These are phyloP conservation scores for Neurospora sp. DNA, from an alignment of 2,329 filamentous ascomycete species.

Conservation along the genomic window DNA sequence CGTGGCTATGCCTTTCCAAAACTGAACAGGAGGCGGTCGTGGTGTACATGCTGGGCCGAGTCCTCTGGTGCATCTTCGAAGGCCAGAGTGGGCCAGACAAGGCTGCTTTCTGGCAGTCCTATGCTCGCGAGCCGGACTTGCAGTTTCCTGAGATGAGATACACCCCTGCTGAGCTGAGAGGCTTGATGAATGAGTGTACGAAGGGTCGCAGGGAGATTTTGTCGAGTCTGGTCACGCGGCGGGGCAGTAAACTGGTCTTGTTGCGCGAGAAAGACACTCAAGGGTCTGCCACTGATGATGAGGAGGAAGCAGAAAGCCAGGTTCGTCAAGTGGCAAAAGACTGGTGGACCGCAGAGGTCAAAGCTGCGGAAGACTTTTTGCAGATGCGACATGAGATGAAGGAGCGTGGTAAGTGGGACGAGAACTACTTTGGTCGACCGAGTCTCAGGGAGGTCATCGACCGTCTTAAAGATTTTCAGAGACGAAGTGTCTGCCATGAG, in stretches of 20 bases:
- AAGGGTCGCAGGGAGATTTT: slow-evolving; percentile 35
- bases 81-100: slow-evolving; percentile 48
- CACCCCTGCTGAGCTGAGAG: slow-evolving; percentile 36
- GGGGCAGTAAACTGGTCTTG: slow-evolving; percentile 36
- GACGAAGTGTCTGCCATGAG: not conserved
- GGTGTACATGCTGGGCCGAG: slow-evolving; percentile 53
- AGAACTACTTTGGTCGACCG: slow-evolving; percentile 41
- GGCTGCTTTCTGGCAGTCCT: slow-evolving; percentile 49
- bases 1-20: slow-evolving; percentile 44
- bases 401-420: slow-evolving; percentile 33
- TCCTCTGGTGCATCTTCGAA: slow-evolving; percentile 55
- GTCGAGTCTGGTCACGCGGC: slow-evolving; percentile 34
- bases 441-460: slow-evolving; percentile 33
- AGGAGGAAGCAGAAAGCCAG: slow-evolving; percentile 19
- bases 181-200: slow-evolving; percentile 43
- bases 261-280: not conserved
- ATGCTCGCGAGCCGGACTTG: slow-evolving; percentile 43
- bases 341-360: slow-evolving; percentile 41
- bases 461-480: slow-evolving; percentile 15
- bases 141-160: slow-evolving; percentile 44
- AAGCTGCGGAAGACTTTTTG: slow-evolving; percentile 38
- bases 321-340: slow-evolving; percentile 24
- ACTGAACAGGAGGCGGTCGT: slow-evolving; percentile 47
- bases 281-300: slow-evolving; percentile 7
- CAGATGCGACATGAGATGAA: slow-evolving; percentile 28